Evolutionary conservation across 2,329 filamentous ascomycete genomes (phyloP), one percentile per base, ranked within the genome.

Genomic region (Pseudodiploospora longispora): DNA sequence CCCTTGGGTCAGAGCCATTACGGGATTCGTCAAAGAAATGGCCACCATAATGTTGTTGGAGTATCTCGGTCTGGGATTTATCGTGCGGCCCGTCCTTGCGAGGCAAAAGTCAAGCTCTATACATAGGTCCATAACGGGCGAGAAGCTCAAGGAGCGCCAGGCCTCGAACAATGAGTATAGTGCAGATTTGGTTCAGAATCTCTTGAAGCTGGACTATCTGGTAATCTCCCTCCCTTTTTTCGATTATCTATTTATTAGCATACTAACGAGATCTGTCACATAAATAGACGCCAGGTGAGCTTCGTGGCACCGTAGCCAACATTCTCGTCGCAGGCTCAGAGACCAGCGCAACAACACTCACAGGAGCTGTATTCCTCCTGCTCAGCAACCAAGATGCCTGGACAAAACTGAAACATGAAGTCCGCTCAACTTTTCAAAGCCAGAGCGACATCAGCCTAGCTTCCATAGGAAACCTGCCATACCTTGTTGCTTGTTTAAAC

Each of bases 401-500:
- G 9, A 31, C 55, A 6, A 66, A 56, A 39, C 40, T 72, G 10
- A 56, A 55, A 3, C 28, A 57, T 0, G 71, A 75, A 51, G 44
- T 56, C 3, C 47, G 52, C 6, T 38, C 43, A 2, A 27, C 36
- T 5, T 53, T 54, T 12, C 19, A 36, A 3, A 28, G 4, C 9
- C 44, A 44, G 6, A 37, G 48, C 1, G 50, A 54, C 3, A 52
- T 56, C 12, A 46, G 37, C 10, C 29, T 53, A 1, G 29, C 30
- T 6, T 46, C 39, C 3, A 47, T 53, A 6, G 36, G 48, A 10
- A 30, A 47, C 10, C 39, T 55, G 2, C 12, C 66, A 0, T 77
- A 74, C 47, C 60, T 78, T 6, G 67, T 72, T 48, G 74, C 74
- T 0, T 68, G 70, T 5, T 66, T 77, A 34, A 67, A 67, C 40